These are phyloP conservation scores for Dianthus caryophyllus DNA, from an alignment of 148 eudicot genomes.

Conservation along the genomic window DNA sequence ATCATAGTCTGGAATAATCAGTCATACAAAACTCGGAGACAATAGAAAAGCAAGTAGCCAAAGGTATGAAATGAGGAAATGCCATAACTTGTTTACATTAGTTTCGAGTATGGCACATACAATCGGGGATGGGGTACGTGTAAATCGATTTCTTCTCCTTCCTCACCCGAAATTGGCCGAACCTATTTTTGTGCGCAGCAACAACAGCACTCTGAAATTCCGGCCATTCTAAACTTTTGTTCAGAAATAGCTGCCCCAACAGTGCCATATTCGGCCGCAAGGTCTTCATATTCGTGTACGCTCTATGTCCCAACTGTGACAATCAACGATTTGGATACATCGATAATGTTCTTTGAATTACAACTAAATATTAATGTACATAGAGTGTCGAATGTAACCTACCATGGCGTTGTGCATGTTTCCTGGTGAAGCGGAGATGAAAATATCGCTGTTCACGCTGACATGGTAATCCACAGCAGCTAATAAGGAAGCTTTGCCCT, in stretches of 20 bases:
- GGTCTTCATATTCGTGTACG: conserved; percentile 80
- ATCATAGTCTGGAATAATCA: not conserved
- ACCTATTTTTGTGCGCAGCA: conserved; percentile 79
- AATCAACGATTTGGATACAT: not conserved
- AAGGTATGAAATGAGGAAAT: too few relatives aligned
- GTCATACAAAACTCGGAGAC: not conserved
- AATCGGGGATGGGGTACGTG: conserved; percentile 90
- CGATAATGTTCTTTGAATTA: not conserved
- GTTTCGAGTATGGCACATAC: conserved; percentile 76
- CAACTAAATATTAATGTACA: not conserved
- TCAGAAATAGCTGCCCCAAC: conserved; percentile 72
- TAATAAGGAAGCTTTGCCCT: conserved; percentile 82
- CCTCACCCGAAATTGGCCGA: conserved; percentile 49
- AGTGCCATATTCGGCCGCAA: conserved; percentile 78
- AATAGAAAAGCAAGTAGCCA: too few relatives aligned
- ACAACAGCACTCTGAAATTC: conserved; percentile 56
- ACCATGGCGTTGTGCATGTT: conserved; percentile 99
- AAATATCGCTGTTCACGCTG: conserved; percentile 86
- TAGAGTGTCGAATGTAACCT: conserved; percentile 14
- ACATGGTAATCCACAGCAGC: conserved; percentile 97
- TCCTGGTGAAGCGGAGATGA: conserved; percentile 98
- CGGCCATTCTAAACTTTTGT: conserved; percentile 62
- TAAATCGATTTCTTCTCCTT: conserved; percentile 71
- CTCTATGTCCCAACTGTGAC: conserved; percentile 72
- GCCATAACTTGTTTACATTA: conserved; percentile 12